Percentiles rank a stretch among this genome's conserved stretches.
Evolutionary conservation across 371 early-diverging fungal species (phyloP).

Genomic region (Mortierella sp.): DNA sequence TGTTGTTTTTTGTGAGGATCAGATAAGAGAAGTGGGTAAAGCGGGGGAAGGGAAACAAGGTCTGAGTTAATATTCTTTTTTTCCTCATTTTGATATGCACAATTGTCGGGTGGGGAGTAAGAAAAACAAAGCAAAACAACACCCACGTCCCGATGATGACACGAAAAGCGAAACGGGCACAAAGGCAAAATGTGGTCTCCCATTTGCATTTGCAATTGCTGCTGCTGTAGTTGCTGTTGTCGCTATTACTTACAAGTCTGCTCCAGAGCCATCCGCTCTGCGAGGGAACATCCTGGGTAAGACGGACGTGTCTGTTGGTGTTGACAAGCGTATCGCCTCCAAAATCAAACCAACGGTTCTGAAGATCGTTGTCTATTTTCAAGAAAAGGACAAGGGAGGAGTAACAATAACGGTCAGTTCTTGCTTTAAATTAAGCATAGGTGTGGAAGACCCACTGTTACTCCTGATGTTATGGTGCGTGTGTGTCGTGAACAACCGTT

Average conservation of each 20-base stretch:
- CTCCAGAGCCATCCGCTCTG: slow-evolving; percentile 93
- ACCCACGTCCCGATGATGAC: slow-evolving; percentile 10
- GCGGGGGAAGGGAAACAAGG: background rate
- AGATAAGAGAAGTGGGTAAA: slow-evolving; percentile 9
- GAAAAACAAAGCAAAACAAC: background rate
- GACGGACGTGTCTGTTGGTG: slow-evolving; percentile 81
- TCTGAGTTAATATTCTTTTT: background rate
- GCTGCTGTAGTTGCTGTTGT: no score
- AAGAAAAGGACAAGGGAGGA: background rate
- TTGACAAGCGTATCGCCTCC: slow-evolving; percentile 80
- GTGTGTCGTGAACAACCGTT: background rate
- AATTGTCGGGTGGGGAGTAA: background rate
- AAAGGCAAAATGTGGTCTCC: no score
- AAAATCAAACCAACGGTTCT: slow-evolving; percentile 82
- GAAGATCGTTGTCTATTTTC: slow-evolving; percentile 72
- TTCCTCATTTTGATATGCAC: no score
- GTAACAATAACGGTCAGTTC: background rate
- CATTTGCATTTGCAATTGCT: no score
- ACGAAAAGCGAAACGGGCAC: background rate
- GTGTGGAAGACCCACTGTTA: background rate
- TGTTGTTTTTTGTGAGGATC: no score
- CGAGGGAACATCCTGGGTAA: slow-evolving; percentile 87
- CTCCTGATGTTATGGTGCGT: background rate
- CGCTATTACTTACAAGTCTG: slow-evolving; percentile 64
- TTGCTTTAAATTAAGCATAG: background rate